Base-by-base conservation (phyloP, 495 filamentous ascomycete genomes). In the Podospora bellae-mahoneyi region DNA sequence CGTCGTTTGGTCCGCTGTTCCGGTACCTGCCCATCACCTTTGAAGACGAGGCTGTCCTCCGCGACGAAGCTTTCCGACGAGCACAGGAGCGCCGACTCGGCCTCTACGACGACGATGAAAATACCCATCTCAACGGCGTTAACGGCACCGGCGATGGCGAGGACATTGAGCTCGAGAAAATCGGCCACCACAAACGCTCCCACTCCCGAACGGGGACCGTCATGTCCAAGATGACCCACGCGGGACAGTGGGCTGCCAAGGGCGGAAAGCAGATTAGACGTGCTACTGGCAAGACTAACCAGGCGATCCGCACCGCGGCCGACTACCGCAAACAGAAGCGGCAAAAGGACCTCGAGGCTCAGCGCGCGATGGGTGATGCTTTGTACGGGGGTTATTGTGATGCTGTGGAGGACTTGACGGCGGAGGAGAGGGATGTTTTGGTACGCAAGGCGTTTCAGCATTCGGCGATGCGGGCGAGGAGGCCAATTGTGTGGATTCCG, bases 401-500 rank as follows among this genome's bases (percentile, higher is more conserved):
- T 69, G 91, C 96, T 79, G 88, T 99, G 62, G 95, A 98, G 76
- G 95, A 98, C 79, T 83, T 99, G 60, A 95, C 91, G 26, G 92
- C 94, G 0, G 91, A 94, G 64, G 93, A 97, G 78, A 86, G 95
- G 69, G 94, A 98, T 73, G 85, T 88, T 69, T 84, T 98, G 48
- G 91, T 97, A 9, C 89, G 90, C 66, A 89, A 91, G 64, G 93
- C 94, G 20, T 99, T 98, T 80, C 90, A 92, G 80, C 95, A 99
- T 75, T 87, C 90, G 60, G 95, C 95, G 4, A 81, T 97, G 23
- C 87, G 94, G 55, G 91, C 96, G 13, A 89, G 91, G 64, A 83
- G 93, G 34, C 95, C 95, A 0, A 91, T 91, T 13, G 87, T 98
- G 59, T 98, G 95, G 95, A 94, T 99, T 59, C 95, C 95, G 9